Conservation (phyloP, 2,329 filamentous ascomycete genomes). For the Botrytis byssoidea region DNA sequence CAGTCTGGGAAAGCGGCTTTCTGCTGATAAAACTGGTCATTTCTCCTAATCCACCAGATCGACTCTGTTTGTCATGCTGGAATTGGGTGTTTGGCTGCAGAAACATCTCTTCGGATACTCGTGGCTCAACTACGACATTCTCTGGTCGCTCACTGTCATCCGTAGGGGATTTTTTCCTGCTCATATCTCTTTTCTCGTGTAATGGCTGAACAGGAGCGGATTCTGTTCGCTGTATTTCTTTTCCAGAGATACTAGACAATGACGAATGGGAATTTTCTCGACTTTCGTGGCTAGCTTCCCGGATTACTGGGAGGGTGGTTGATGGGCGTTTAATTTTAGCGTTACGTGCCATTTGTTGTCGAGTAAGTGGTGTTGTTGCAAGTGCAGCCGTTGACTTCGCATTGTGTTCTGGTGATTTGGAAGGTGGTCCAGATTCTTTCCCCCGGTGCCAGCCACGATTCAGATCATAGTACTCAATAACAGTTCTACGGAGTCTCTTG, state of each 20-base stretch:
- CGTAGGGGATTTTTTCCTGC: neutral
- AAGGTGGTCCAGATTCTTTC: conserved; percentile 1
- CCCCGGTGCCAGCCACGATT: conserved; percentile 25
- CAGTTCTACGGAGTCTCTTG: neutral
- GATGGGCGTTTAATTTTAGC: conserved; percentile 33
- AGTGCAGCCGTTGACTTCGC: neutral
- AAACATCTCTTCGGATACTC: neutral
- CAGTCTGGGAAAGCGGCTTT: neutral
- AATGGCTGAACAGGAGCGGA: neutral
- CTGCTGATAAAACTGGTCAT: neutral
- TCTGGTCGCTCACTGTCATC: neutral
- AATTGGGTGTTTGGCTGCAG: no score
- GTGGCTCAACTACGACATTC: neutral
- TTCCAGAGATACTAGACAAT: neutral
- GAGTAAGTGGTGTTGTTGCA: conserved; percentile 22
- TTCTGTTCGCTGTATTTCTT: conserved; percentile 10
- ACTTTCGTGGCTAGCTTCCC: neutral
- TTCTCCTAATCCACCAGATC: neutral
- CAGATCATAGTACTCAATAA: conserved; percentile 27
- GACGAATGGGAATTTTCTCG: neutral
- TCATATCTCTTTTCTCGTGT: neutral
- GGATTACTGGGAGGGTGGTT: conserved; percentile 28
- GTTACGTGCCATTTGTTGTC: conserved; percentile 30
- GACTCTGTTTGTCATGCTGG: neutral
- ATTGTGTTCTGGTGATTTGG: neutral